Conservation (phyloP, 345 rosid species). For the Arabis alpina region DNA sequence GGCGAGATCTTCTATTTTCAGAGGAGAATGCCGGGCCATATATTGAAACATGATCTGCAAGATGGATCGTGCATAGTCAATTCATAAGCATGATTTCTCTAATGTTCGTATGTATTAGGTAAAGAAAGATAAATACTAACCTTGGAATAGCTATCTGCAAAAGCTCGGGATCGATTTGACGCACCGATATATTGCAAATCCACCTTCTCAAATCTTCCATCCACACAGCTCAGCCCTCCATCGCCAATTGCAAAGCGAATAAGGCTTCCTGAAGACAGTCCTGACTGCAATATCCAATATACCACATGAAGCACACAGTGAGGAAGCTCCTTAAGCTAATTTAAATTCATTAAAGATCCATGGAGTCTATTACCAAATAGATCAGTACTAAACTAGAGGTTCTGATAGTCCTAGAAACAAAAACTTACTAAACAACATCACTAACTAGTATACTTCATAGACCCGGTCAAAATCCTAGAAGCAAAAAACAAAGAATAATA, state of each 20-base stretch:
- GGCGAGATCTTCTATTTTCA: slow-evolving; percentile 78
- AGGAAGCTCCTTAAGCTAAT: background rate
- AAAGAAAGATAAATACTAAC: slow-evolving; percentile 44
- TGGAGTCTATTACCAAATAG: too few species aligned
- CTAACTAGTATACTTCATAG: background rate
- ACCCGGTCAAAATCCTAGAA: background rate
- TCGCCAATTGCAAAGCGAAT: slow-evolving; percentile 71
- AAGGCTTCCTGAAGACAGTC: slow-evolving; percentile 61
- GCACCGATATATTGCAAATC: slow-evolving; percentile 75
- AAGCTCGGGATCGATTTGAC: slow-evolving; percentile 74
- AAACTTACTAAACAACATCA: background rate
- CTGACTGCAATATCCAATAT: slow-evolving; percentile 56
- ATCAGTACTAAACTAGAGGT: too few species aligned
- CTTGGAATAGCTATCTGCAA: slow-evolving; percentile 97
- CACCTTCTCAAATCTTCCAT: slow-evolving; percentile 80
- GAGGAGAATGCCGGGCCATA: slow-evolving; percentile 71
- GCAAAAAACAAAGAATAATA: background rate
- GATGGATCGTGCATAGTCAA: slow-evolving; percentile 23
- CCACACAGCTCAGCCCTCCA: slow-evolving; percentile 77
- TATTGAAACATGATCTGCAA: slow-evolving; percentile 86
- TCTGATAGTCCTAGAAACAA: too few species aligned
- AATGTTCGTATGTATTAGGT: background rate
- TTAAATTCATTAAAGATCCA: too few species aligned
- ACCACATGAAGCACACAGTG: background rate
- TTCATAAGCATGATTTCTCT: slow-evolving; percentile 1